A percentile compares a stretch with the other conserved stretches of the same genome.
Evolutionary conservation across 2,329 filamentous ascomycete species (phyloP).

Genomic region (Botryotinia narcissicola): DNA sequence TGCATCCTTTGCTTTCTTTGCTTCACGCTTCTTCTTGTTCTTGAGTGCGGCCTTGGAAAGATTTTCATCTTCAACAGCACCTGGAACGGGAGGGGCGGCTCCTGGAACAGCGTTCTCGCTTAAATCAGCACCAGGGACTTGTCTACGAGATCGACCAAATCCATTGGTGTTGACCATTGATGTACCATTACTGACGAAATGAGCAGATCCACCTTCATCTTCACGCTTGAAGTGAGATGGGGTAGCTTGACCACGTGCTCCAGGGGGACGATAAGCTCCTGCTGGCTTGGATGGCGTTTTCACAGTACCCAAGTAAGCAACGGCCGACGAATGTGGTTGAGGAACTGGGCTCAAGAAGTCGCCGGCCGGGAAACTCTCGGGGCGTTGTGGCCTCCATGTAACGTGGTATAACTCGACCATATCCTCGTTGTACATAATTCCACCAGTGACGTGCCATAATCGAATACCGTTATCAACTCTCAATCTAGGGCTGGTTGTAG

Average conservation of each 20-base stretch:
- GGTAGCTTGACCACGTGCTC: conserved; percentile 82
- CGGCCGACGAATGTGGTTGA: conserved; percentile 75
- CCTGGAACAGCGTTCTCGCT: conserved; percentile 64
- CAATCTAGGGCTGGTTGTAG: conserved; percentile 92
- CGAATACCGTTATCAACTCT: conserved; percentile 96
- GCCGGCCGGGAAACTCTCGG: conserved; percentile 56
- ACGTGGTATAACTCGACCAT: conserved; percentile 93
- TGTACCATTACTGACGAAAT: conserved; percentile 74
- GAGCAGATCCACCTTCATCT: conserved; percentile 90
- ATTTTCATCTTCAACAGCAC: conserved; percentile 60
- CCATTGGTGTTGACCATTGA: conserved; percentile 66
- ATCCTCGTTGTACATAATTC: conserved; percentile 92
- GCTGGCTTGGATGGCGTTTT: conserved; percentile 96
- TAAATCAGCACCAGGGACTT: conserved; percentile 83
- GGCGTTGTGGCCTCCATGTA: conserved; percentile 75
- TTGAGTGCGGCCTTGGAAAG: conserved; percentile 83
- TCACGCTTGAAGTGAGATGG: conserved; percentile 96
- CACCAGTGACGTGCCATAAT: conserved; percentile 87
- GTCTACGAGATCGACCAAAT: conserved; percentile 72
- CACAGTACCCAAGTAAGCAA: conserved; percentile 76
- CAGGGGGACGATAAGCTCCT: conserved; percentile 94
- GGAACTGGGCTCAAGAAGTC: conserved; percentile 75
- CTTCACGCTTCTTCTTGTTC: conserved; percentile 97
- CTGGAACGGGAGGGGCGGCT: conserved; percentile 61
- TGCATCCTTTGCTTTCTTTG: conserved; percentile 84